Percentiles rank a stretch among this genome's conserved stretches.
phyloP scores from a whole-genome alignment of 2,329 filamentous ascomycete genomes.

The Madurella mycetomatis region DNA sequence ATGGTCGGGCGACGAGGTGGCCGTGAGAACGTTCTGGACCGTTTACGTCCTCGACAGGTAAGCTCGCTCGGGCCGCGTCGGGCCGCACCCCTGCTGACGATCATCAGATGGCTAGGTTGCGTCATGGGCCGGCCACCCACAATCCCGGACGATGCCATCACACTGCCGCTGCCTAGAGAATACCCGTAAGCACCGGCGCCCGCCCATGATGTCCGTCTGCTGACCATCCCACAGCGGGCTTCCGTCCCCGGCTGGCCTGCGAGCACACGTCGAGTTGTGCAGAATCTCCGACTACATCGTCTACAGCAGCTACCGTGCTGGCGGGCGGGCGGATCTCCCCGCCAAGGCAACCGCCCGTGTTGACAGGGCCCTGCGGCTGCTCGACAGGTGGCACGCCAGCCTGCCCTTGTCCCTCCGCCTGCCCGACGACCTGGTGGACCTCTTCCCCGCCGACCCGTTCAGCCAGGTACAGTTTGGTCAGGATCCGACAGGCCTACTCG shows the following conservation, averaged over 20 bases:
- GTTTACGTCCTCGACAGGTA: conserved; percentile 48
- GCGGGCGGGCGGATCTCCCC: conserved; percentile 13
- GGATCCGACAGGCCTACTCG: background rate
- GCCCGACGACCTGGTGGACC: conserved; percentile 22
- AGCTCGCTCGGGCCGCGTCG: conserved; percentile 3
- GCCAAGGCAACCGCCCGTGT: conserved; percentile 32
- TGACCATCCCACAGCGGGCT: conserved; percentile 34
- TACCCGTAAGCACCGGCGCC: conserved; percentile 34
- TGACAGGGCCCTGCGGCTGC: conserved; percentile 38
- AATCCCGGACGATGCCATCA: conserved; percentile 45
- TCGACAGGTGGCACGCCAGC: conserved; percentile 39
- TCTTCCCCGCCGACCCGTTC: conserved; percentile 9
- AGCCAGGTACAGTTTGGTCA: conserved; percentile 7
- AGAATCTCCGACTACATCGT: conserved; percentile 47
- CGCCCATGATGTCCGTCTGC: background rate
- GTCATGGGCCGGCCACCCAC: conserved; percentile 46
- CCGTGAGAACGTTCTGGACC: conserved; percentile 49
- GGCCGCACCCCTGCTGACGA: background rate
- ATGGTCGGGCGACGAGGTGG: conserved; percentile 38
- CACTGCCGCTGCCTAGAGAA: conserved; percentile 38
- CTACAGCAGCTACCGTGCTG: conserved; percentile 40
- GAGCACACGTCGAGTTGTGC: conserved; percentile 43
- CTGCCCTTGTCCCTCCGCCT: conserved; percentile 39
- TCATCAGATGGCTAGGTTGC: conserved; percentile 38
- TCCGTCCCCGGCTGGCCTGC: conserved; percentile 41